Evolutionary conservation across 768 basidiomycete species (phyloP).

Genomic region (Leccinum disarticulatum): DNA sequence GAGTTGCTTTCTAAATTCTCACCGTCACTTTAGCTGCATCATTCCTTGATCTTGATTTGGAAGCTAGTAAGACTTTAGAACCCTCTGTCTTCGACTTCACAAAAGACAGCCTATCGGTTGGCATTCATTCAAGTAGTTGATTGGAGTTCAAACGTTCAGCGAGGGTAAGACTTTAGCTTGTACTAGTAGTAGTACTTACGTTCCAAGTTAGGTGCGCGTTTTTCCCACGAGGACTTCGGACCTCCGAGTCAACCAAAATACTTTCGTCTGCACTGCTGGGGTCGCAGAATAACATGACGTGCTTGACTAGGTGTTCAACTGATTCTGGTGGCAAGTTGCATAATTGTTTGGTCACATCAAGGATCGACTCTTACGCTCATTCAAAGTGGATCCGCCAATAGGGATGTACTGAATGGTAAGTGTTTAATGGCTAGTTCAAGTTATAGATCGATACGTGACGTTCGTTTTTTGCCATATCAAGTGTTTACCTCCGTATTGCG

Average conservation of each 20-base stretch:
- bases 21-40: background rate
- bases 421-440: background rate
- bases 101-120: background rate
- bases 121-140: background rate
- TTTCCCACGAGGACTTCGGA: background rate
- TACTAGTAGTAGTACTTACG: too few relatives aligned
- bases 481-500: background rate
- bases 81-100: background rate
- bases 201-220: too few relatives aligned
- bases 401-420: background rate
- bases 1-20: background rate
- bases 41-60: background rate
- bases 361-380: background rate
- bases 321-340: conserved; percentile 42
- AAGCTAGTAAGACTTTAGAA: background rate
- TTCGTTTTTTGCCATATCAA: background rate
- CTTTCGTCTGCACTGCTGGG: conserved; percentile 31
- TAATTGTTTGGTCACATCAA: conserved; percentile 22
- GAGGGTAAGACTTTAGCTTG: too few relatives aligned
- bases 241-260: conserved; percentile 38
- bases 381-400: too few relatives aligned
- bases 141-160: background rate
- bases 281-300: conserved; percentile 30
- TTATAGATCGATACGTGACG: background rate
- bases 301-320: conserved; percentile 27